phyloP scores from a whole-genome alignment of 1,139 yeast genomes.

The Suhomyces bolitotheri region DNA sequence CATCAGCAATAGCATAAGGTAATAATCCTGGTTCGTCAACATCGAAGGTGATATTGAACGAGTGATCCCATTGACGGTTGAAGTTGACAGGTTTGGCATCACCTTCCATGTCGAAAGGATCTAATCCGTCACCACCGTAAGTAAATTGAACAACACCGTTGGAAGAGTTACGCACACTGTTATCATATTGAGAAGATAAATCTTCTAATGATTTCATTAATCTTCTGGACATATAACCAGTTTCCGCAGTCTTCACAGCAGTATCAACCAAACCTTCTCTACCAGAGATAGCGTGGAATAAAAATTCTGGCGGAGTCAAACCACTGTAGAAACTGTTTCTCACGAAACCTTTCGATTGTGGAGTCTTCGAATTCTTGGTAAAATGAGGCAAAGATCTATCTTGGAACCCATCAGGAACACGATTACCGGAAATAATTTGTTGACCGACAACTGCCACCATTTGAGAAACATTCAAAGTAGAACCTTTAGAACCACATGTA shows the following conservation, averaged over 20 bases:
- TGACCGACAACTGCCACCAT: slow-evolving; percentile 99
- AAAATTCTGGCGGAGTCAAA: slow-evolving; percentile 91
- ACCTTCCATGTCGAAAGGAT: slow-evolving; percentile 99
- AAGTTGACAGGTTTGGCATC: slow-evolving; percentile 96
- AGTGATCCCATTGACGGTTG: slow-evolving; percentile 92
- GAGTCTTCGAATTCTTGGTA: slow-evolving; percentile 92
- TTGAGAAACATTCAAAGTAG: slow-evolving; percentile 95
- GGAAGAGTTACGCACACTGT: slow-evolving; percentile 91
- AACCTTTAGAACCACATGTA: slow-evolving; percentile 98
- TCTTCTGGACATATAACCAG: slow-evolving; percentile 99
- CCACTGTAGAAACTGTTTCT: slow-evolving; percentile 95
- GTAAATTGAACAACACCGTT: slow-evolving; percentile 97
- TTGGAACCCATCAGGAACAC: slow-evolving; percentile 99
- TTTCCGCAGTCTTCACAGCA: slow-evolving; percentile 98
- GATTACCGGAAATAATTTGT: slow-evolving; percentile 96
- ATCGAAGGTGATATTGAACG: slow-evolving; percentile 68
- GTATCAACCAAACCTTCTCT: slow-evolving; percentile 99
- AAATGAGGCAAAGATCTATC: slow-evolving; percentile 98
- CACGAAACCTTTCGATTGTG: slow-evolving; percentile 97
- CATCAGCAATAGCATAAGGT: slow-evolving; percentile 68
- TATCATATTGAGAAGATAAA: slow-evolving; percentile 88
- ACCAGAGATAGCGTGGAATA: slow-evolving; percentile 98
- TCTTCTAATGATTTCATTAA: slow-evolving; percentile 98
- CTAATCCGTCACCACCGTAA: slow-evolving; percentile 98
- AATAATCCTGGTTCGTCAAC: slow-evolving; percentile 55